Conservation (phyloP, 139 green algal species). For the Volvox africanus region DNA sequence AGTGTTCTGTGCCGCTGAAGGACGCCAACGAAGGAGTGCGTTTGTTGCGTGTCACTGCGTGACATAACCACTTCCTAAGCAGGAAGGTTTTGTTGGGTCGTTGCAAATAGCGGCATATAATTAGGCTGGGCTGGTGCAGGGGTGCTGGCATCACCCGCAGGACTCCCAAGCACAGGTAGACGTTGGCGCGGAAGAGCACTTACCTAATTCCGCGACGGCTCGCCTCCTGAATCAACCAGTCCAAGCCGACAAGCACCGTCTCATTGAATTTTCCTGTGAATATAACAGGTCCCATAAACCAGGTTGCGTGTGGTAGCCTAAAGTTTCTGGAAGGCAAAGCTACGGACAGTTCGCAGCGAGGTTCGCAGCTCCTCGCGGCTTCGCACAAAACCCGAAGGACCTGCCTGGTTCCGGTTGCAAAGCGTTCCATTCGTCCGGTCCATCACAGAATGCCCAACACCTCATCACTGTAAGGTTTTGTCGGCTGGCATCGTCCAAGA, state of each 20-base stretch:
- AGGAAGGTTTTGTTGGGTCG: no score
- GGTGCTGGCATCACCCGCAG: no score
- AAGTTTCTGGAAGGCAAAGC: background rate
- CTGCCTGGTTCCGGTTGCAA: conserved; percentile 72
- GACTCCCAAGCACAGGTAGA: no score
- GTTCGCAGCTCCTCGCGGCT: no score
- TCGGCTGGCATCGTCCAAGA: conserved; percentile 25
- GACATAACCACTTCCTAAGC: no score
- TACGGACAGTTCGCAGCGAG: no score
- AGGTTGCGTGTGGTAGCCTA: background rate
- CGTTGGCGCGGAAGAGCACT: no score
- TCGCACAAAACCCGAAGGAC: background rate
- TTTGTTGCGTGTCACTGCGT: no score
- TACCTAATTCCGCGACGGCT: conserved; percentile 46
- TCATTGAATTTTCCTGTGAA: conserved; percentile 47
- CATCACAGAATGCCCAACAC: conserved; percentile 69
- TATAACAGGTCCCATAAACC: background rate
- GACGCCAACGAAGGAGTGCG: no score
- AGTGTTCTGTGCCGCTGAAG: no score
- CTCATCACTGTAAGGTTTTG: background rate
- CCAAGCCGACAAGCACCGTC: conserved; percentile 59
- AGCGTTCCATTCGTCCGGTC: conserved; percentile 72
- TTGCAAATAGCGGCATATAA: no score
- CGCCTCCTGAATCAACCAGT: conserved; percentile 76
- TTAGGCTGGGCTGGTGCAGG: no score